Percentiles rank a stretch among this genome's conserved stretches.
These are phyloP conservation scores for Scheffersomyces segobiensis DNA, from an alignment of 1,139 yeast genomes.

Conservation along the genomic window DNA sequence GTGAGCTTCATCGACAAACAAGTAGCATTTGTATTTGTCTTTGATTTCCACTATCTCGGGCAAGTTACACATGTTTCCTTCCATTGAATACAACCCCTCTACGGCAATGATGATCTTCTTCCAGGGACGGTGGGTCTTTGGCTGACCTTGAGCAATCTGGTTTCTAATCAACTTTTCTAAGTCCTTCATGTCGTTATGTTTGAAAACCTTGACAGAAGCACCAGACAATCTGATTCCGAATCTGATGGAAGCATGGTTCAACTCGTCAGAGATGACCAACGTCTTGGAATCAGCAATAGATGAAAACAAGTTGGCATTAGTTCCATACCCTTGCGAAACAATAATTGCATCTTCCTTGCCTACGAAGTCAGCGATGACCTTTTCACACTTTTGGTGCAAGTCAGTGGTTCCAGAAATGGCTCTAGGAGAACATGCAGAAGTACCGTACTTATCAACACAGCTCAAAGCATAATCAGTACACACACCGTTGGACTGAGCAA, in stretches of 20 bases:
- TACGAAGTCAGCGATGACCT: conserved; percentile 76
- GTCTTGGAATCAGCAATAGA: conserved; percentile 85
- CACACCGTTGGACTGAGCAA: conserved; percentile 91
- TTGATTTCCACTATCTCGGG: conserved; percentile 76
- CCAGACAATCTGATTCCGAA: conserved; percentile 94
- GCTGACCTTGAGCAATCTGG: conserved; percentile 94
- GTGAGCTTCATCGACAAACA: conserved; percentile 96
- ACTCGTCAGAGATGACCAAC: conserved; percentile 87
- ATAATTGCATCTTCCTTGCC: conserved; percentile 89
- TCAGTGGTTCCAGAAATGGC: conserved; percentile 74
- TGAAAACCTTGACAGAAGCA: conserved; percentile 88
- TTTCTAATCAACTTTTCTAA: conserved; percentile 81
- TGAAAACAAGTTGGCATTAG: conserved; percentile 88
- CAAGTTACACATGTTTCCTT: conserved; percentile 89
- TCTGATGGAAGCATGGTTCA: conserved; percentile 94
- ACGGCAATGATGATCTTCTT: conserved; percentile 88
- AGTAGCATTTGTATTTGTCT: conserved; percentile 82
- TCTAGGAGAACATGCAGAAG: conserved; percentile 79
- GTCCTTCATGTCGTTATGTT: conserved; percentile 85
- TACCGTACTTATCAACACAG: conserved; percentile 66
- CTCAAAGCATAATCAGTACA: conserved; percentile 82
- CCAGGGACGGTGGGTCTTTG: conserved; percentile 97
- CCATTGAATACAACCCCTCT: conserved; percentile 97
- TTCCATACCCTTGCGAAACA: conserved; percentile 94
- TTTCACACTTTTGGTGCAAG: conserved; percentile 74